Base-by-base conservation (phyloP, 2,329 filamentous ascomycete genomes). In the Fusarium neocosmosporiellum region DNA sequence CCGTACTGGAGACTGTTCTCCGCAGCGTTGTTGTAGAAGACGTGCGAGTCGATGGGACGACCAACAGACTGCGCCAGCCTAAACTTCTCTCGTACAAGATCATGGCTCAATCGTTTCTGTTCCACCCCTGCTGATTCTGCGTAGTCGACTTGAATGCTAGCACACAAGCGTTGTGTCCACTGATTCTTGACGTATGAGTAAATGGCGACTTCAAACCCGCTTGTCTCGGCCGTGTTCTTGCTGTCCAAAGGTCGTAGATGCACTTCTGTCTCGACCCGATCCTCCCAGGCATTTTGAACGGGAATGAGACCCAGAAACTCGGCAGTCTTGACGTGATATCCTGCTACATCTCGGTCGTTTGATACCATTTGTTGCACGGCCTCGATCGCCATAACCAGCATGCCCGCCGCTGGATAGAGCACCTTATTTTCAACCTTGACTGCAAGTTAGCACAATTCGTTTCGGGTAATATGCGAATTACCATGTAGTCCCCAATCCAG, bases 361-460 rank as follows among this genome's bases (percentile, higher is more conserved):
- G 48, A 2, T 11, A 24, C 20, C 57, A 68, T 58, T 9, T 68
- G 24, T 9, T 62, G 48, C 0, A 29, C 54, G 1, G 84, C 85
- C 65, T 87, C 85, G 0, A 86, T 66, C 0, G 83, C 85, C 84
- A 89, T 86, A n/a, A 84, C 79, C 3, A 88, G 77, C 63, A 83
- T 85, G 84, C 66, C 68, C 0, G 71, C 63, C 1, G 53, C 69
- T 3, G 72, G 71, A 16, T 63, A 70, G 0, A 75, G 14, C 0
- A 61, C 39, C 4, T 59, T 71, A 10, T 63, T 33, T 1, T 58
- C 55, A 33, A 78, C 61, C 14, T 74, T 60, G 5, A 20, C 5
- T 3, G 4, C 37, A 13, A 41, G 37, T 41, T 13, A 41, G 37
- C n/a, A 39, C 5, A n/a, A 6, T 39, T 39, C 37, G 3, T n/a